phyloP scores from a whole-genome alignment of 2,329 filamentous ascomycete species.

The Colletotrichum sp. region DNA sequence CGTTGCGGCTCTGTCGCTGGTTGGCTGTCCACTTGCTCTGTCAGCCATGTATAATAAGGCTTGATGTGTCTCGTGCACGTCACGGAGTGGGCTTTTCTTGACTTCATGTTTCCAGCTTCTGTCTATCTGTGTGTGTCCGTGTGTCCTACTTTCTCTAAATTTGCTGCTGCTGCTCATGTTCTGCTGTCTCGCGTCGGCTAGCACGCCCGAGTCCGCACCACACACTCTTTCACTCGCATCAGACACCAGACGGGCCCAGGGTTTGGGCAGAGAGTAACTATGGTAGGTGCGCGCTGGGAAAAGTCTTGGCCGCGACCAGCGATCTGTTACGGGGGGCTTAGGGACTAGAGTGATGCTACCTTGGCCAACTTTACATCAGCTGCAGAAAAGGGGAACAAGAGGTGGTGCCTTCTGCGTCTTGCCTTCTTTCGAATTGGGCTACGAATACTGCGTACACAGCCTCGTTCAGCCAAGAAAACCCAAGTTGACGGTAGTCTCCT shows the following conservation, averaged over 20 bases:
- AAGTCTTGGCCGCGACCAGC: not conserved
- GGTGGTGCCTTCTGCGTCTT: not conserved
- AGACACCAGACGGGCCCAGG: not conserved
- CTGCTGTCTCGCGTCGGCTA: not conserved
- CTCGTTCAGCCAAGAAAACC: not conserved
- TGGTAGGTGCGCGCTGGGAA: not conserved
- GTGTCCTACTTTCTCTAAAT: not conserved
- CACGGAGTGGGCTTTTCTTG: not conserved
- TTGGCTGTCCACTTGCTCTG: not conserved
- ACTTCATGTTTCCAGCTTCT: not conserved
- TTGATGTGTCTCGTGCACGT: conserved; percentile 17
- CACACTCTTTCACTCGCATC: not conserved
- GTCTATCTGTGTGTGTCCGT: not conserved
- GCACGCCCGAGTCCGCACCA: not conserved
- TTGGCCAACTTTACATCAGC: not conserved
- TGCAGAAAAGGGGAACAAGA: not conserved
- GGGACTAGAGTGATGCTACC: not conserved
- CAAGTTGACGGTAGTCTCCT: not conserved
- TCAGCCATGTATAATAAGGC: conserved; percentile 12
- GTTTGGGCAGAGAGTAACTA: not conserved
- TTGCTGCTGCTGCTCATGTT: not conserved
- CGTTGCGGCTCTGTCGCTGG: not conserved
- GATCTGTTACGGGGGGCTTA: not conserved
- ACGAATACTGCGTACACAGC: not conserved
- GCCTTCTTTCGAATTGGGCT: not conserved